Evolutionary conservation across 2,329 filamentous ascomycete species (phyloP), one percentile per base, ranked within the genome.

Genomic region (Ophiostoma ulmi): DNA sequence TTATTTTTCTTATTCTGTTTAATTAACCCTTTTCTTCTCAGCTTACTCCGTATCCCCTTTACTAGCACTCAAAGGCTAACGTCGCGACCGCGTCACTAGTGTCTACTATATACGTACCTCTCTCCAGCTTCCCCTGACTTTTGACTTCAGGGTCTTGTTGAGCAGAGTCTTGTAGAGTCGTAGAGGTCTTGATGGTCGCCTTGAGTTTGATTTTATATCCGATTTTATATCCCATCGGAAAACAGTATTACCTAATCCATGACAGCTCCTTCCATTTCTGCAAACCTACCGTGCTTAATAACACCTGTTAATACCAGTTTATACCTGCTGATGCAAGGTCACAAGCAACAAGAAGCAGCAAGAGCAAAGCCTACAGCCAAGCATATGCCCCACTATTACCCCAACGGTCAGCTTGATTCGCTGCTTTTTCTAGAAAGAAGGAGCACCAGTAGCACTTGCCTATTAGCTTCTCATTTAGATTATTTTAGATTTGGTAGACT

Each of bases 1-100:
- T 17, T 48, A 48, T 48, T 44, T 17, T 5, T 48, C 44, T 44
- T 26, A 26, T 1, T 11, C 14, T 41, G 2, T 41, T 5, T 8
- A 10, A 44, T 44, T 44, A 44, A 13, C 39, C 14, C 14, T 44
- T 44, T 44, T 5, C 39, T 44, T 17, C 39, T 13, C 6, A 31
- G 31, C 38, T 39, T 13, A 39, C 38, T 10, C 38, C 31, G 0
- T 39, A 6, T 20, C 14, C 44, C 44, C 44, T 48, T 48, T 48
- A 20, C 5, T n/a, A 48, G 5, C 44, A 17, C 44, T 1, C 20
- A 48, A 5, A 48, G 44, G 1, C 44, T 48, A 48, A 48, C 26
- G 52, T 58, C 52, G 52, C 52, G 52, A 58, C 52, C 52, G 52
- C 52, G n/a, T 58, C 22, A 26, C 52, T 58, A 58, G 52, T 26